A percentile compares a stretch with the other conserved stretches of the same genome.
Evolutionary conservation across 2,329 filamentous ascomycete genomes (phyloP).

Genomic region (Didymellaceae sp.): DNA sequence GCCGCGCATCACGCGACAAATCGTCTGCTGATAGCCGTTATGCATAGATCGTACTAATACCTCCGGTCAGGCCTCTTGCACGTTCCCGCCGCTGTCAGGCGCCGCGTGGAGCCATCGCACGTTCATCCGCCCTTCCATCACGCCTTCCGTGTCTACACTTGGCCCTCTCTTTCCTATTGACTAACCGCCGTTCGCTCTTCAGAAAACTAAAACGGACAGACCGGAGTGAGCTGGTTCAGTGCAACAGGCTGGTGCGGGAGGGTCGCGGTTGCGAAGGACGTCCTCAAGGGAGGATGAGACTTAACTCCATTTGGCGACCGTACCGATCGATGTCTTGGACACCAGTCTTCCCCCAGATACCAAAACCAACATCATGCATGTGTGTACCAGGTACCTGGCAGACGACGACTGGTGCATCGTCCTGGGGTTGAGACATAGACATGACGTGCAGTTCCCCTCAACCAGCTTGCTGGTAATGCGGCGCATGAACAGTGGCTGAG

Average conservation of each 20-base stretch:
- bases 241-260: conserved; percentile 8
- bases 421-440: conserved; percentile 3
- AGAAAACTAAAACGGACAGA: not conserved
- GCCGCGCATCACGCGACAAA: conserved; percentile 16
- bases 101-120: conserved; percentile 6
- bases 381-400: conserved; percentile 17
- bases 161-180: not conserved
- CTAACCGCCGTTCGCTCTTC: not conserved
- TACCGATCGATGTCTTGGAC: conserved; percentile 12
- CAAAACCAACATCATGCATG: conserved; percentile 6
- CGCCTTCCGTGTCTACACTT: not conserved
- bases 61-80: conserved; percentile 2
- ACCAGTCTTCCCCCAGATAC: conserved; percentile 1
- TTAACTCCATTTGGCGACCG: not conserved
- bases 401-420: conserved; percentile 2
- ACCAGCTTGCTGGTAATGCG: conserved; percentile 1
- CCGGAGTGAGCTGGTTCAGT: conserved; percentile 20
- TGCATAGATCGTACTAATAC: conserved; percentile 5
- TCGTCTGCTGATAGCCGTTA: not conserved
- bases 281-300: conserved; percentile 21
- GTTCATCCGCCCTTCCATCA: not conserved
- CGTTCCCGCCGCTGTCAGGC: conserved; percentile 11
- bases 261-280: not conserved
- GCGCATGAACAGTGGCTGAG: conserved; percentile 11
- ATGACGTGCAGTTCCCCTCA: conserved; percentile 14